Conservation (phyloP, 1,139 yeast species). For the Yamadazyma songkhlaensis region DNA sequence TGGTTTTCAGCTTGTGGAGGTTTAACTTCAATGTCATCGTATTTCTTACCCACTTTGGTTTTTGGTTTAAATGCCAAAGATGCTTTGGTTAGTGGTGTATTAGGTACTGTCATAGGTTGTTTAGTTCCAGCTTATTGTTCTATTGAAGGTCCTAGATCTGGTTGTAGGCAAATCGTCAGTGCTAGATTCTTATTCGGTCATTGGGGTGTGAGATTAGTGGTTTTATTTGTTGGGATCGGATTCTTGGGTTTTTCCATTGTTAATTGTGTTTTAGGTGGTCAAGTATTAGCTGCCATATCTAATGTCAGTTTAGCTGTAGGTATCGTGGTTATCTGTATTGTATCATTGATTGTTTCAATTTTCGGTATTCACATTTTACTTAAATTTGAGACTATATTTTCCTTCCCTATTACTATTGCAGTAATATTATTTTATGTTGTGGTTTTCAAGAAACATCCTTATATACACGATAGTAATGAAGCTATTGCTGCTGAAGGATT, state of each 20-base stretch:
- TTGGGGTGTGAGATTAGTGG: constrained; percentile 37
- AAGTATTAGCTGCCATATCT: constrained; percentile 28
- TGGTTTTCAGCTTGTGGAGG: constrained; percentile 44
- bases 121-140: constrained; percentile 39
- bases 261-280: constrained; percentile 39
- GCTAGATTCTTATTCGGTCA: constrained; percentile 39
- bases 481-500: constrained; percentile 19
- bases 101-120: constrained; percentile 33
- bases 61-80: constrained; percentile 28
- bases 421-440: constrained; percentile 69
- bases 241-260: constrained; percentile 43
- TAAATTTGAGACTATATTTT: constrained; percentile 63
- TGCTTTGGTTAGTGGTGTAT: constrained; percentile 29
- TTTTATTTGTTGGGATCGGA: constrained; percentile 34
- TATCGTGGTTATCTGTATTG: constrained; percentile 27
- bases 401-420: constrained; percentile 68
- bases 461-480: constrained; percentile 36
- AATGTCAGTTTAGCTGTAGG: constrained; percentile 27
- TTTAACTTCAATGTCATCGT: constrained; percentile 39
- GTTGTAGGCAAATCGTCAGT: constrained; percentile 41
- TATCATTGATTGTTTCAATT: constrained; percentile 29
- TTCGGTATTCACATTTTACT: constrained; percentile 51
- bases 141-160: constrained; percentile 39
- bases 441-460: constrained; percentile 52
- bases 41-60: constrained; percentile 30